Evolutionary conservation across 805 yeast species (phyloP), one percentile per base, ranked within the genome.

Genomic region (Candida silvicultrix): DNA sequence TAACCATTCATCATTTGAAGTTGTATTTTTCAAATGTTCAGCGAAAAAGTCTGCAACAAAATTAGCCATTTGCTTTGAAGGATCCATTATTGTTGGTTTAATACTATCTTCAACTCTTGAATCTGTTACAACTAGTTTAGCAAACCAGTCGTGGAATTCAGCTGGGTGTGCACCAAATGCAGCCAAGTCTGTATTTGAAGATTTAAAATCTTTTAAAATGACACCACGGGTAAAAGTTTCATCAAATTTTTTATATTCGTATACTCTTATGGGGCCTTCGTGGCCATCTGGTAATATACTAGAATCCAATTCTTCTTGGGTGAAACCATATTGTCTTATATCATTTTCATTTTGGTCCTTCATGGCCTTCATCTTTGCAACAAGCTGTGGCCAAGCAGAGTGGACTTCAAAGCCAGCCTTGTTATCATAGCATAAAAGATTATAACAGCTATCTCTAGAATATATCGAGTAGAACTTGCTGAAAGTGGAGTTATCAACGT

Each of bases 1-100:
- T 11, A 65, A 65, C 84, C 84, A 79, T 54, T 71, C 61, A 54
- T 80, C 84, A 44, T 64, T 54, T 4, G 52, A 53, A 6, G 73
- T 69, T 2, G 75, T 67, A 52, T 78, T 75, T 53, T 75, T 77
- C 60, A 80, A 60, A 19, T 65, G 62, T 0, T 55, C 51, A n/a
- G 67, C 79, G 55, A 79, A 79, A 42, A 63, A 67, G 14, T 70
- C 66, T 16, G 79, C 64, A 51, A 71, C 59, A 5, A 44, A 10
- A 35, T 53, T 57, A 31, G 69, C 68, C 41, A 58, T 56, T 6
- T 53, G 40, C 31, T 45, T 41, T 12, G 49, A 52, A 8, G 22
- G 16, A 14, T 54, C 58, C 31, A 35, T 19, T 2, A 16, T 9
- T 3, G 40, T 38, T n/a, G 57, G 57, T 5, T 34, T 29, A 16